Evolutionary conservation across 768 basidiomycete species (phyloP).

Genomic region (Termitomyces sp.): DNA sequence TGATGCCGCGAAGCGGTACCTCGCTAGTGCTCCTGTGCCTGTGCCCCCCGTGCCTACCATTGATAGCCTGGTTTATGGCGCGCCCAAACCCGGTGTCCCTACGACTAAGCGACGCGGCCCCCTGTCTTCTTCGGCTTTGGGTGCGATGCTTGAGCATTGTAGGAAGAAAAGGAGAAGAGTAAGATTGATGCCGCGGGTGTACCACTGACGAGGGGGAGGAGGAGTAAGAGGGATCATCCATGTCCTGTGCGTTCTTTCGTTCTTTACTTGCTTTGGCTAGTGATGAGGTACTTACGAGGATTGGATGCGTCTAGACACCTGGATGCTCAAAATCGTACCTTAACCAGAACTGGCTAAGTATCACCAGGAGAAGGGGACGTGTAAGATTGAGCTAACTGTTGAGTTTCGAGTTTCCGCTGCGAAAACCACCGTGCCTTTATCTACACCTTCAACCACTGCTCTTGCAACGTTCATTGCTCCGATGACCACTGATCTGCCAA

Average conservation of each 20-base stretch:
- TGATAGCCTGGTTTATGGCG: background rate
- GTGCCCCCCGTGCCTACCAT: too few relatives aligned
- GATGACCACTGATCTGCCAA: too few relatives aligned
- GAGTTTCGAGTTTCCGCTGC: background rate
- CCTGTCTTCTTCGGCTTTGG: conserved; percentile 1
- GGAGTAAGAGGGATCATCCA: conserved; percentile 42
- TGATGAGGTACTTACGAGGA: too few relatives aligned
- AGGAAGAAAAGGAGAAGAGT: conserved; percentile 8
- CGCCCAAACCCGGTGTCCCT: too few relatives aligned
- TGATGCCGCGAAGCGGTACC: conserved; percentile 12
- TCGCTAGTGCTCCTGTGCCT: background rate
- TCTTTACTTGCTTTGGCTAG: background rate
- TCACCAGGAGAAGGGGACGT: conserved; percentile 65
- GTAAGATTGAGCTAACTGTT: conserved; percentile 35
- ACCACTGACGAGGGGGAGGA: conserved; percentile 9
- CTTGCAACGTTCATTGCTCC: background rate
- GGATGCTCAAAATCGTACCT: conserved; percentile 64
- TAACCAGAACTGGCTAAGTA: conserved; percentile 69
- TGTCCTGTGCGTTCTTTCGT: conserved; percentile 40
- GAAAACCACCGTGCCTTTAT: background rate
- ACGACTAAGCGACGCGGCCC: background rate
- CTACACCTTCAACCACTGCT: background rate
- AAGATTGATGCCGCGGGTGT: conserved; percentile 4
- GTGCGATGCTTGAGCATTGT: background rate
- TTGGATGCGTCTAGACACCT: conserved; percentile 25